Evolutionary conservation across 1,139 yeast species (phyloP).

Genomic region (Yueomyces sp.): DNA sequence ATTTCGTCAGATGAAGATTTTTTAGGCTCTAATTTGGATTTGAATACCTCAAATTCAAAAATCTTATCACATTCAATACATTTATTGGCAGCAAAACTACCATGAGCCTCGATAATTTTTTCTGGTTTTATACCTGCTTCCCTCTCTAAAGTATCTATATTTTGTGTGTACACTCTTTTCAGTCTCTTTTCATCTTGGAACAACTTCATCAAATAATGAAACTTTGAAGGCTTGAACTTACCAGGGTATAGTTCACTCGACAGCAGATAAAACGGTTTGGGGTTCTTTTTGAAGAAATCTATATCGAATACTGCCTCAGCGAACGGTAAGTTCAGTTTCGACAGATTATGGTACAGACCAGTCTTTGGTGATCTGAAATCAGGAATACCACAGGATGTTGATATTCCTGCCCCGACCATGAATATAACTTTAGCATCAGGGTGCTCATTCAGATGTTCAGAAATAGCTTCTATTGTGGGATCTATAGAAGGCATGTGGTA

Average conservation of each 20-base stretch:
- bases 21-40: slow-evolving; percentile 26
- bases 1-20: slow-evolving; percentile 3
- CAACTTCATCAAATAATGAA: slow-evolving; percentile 58
- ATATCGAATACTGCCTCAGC: slow-evolving; percentile 95
- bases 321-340: slow-evolving; percentile 64
- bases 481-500: not conserved
- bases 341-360: slow-evolving; percentile 75
- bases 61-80: slow-evolving; percentile 62
- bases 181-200: slow-evolving; percentile 52
- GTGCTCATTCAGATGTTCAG: slow-evolving; percentile 11
- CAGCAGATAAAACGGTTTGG: slow-evolving; percentile 72
- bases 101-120: slow-evolving; percentile 80
- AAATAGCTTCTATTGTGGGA: slow-evolving; percentile 8
- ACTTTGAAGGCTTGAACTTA: slow-evolving; percentile 67
- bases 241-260: slow-evolving; percentile 86
- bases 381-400: slow-evolving; percentile 89
- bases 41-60: slow-evolving; percentile 41
- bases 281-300: slow-evolving; percentile 60
- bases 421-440: slow-evolving; percentile 24
- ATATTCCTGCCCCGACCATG: slow-evolving; percentile 81
- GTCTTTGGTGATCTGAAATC: slow-evolving; percentile 89
- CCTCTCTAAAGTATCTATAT: slow-evolving; percentile 83
- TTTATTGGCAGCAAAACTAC: slow-evolving; percentile 75
- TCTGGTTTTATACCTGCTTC: slow-evolving; percentile 63
- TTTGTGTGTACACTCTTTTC: slow-evolving; percentile 74